Percentiles rank a stretch among this genome's conserved stretches.
Evolutionary conservation across 2,329 filamentous ascomycete species (phyloP).

Genomic region (Diplodia scrobiculata): DNA sequence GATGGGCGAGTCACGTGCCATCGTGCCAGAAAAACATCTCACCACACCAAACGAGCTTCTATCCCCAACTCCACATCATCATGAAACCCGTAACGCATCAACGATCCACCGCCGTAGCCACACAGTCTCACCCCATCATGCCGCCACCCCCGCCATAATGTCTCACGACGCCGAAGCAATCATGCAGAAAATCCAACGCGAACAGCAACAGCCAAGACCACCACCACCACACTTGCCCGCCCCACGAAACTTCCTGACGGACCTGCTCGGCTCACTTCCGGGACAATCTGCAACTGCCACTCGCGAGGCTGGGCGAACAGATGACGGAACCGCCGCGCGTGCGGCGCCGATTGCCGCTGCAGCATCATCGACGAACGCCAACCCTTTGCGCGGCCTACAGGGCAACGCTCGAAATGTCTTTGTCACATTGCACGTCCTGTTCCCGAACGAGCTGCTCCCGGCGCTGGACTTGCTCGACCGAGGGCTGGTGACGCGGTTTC

Average conservation of each 20-base stretch:
- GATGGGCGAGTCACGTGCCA: constrained; percentile 2
- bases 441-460: constrained; percentile 77
- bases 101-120: background rate
- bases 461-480: constrained; percentile 87
- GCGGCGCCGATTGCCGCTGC: background rate
- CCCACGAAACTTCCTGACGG: constrained; percentile 41
- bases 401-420: constrained; percentile 56
- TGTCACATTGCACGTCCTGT: constrained; percentile 81
- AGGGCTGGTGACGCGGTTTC: constrained; percentile 63
- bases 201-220: background rate
- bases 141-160: constrained; percentile 16
- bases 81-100: constrained; percentile 25
- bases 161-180: constrained; percentile 10
- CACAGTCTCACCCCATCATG: background rate
- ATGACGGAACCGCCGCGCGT: background rate
- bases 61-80: background rate
- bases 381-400: constrained; percentile 34
- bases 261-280: constrained; percentile 38
- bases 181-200: background rate
- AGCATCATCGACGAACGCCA: constrained; percentile 28
- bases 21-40: background rate
- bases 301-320: background rate
- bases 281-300: background rate
- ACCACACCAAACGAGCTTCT: background rate
- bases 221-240: constrained; percentile 30